Percentiles rank a stretch among this genome's conserved stretches.
Evolutionary conservation across 139 green algal species (phyloP).

Genomic region (Tetradesmus obliquus): DNA sequence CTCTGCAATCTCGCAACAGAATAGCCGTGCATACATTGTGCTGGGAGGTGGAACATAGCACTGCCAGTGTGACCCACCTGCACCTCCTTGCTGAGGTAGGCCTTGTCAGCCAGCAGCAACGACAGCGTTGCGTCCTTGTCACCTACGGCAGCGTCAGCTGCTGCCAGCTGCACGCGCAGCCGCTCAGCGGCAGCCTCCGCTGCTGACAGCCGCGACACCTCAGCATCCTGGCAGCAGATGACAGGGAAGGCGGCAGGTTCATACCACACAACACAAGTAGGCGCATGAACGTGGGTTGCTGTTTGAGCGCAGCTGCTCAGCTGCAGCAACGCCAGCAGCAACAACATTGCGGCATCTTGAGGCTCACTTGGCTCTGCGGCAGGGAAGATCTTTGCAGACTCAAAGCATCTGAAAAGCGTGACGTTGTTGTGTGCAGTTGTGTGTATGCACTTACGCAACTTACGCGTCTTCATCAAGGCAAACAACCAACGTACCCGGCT

Average conservation of each 20-base stretch:
- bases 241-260: background rate
- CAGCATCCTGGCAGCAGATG: background rate
- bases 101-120: slow-evolving; percentile 40
- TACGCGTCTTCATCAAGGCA: no score
- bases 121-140: slow-evolving; percentile 9
- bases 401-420: no score
- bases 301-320: background rate
- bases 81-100: slow-evolving; percentile 40
- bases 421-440: no score
- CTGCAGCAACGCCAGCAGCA: background rate
- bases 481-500: no score
- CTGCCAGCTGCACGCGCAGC: slow-evolving; percentile 19
- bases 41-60: no score
- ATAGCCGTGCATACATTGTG: no score
- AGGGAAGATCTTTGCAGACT: no score
- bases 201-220: slow-evolving; percentile 5
- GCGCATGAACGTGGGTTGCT: no score
- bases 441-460: no score
- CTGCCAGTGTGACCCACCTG: background rate
- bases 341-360: no score
- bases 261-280: background rate
- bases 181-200: slow-evolving; percentile 11
- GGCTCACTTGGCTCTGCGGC: no score
- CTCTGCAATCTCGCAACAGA: no score
- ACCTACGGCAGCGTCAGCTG: slow-evolving; percentile 13